These are phyloP conservation scores for Porogramme epimiltina DNA, from an alignment of 1,284 basidiomycete species.

Conservation along the genomic window DNA sequence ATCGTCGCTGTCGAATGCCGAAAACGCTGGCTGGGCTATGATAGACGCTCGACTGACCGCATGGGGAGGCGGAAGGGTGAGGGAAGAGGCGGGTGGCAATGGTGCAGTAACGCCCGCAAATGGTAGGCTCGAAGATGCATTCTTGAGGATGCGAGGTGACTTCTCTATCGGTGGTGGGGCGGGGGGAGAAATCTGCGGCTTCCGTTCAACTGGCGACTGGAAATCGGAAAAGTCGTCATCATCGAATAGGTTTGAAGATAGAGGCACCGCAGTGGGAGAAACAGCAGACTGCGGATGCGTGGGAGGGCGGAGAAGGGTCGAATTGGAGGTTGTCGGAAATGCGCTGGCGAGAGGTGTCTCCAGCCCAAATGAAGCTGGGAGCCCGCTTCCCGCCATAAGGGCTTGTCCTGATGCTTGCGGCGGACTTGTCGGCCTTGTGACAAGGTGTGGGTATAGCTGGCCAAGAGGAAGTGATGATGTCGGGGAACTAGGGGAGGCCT, in stretches of 20 bases:
- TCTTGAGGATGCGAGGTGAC: conserved; percentile 11
- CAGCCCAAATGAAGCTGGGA: background rate
- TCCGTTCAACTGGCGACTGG: conserved; percentile 20
- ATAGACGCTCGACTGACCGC: background rate
- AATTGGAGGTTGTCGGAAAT: conserved; percentile 1
- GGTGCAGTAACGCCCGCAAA: background rate
- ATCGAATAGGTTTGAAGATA: conserved; percentile 18
- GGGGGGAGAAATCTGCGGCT: conserved; percentile 1
- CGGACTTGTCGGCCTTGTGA: conserved; percentile 5
- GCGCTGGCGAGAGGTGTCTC: conserved; percentile 11
- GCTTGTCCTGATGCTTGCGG: conserved; percentile 12
- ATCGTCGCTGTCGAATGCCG: conserved; percentile 23
- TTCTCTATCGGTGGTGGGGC: conserved; percentile 17
- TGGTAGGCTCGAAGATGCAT: background rate
- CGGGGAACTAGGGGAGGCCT: conserved; percentile 13
- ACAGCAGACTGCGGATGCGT: background rate
- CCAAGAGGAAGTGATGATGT: conserved; percentile 16
- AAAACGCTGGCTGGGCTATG: background rate
- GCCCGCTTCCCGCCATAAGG: conserved; percentile 1
- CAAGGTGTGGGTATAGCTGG: conserved; percentile 16
- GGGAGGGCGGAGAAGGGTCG: conserved; percentile 2
- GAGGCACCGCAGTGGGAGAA: conserved; percentile 3
- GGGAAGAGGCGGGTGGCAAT: background rate
- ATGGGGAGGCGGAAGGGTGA: conserved; percentile 5
- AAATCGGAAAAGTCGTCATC: conserved; percentile 37